phyloP scores from a whole-genome alignment of 495 filamentous ascomycete genomes.

The Annulohypoxylon bovei region DNA sequence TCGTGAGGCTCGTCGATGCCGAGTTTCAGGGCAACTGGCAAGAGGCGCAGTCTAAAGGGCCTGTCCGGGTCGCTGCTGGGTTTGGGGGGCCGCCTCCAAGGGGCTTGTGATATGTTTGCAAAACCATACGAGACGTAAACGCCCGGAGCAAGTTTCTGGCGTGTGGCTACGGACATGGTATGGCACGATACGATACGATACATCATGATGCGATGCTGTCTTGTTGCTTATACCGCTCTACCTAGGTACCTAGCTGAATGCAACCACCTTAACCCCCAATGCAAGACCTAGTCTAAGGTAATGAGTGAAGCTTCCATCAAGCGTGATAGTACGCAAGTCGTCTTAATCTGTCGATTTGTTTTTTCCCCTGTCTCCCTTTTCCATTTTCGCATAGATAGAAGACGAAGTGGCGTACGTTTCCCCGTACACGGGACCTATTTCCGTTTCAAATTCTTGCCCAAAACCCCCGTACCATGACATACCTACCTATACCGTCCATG shows the following conservation, averaged over 20 bases:
- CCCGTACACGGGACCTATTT: not conserved
- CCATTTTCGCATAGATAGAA: not conserved
- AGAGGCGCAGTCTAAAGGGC: constrained; percentile 9
- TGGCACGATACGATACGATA: not conserved
- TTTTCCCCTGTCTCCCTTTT: not conserved
- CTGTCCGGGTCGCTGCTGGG: constrained; percentile 31
- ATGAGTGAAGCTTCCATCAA: constrained; percentile 7
- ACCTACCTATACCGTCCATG: not conserved
- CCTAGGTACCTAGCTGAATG: constrained; percentile 10
- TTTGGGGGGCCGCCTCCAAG: constrained; percentile 33
- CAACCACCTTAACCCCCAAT: not conserved
- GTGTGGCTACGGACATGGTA: too few species aligned
- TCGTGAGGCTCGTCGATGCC: constrained; percentile 46
- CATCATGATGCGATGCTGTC: not conserved
- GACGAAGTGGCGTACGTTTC: constrained; percentile 14
- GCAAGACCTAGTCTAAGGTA: not conserved
- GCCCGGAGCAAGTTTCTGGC: too few species aligned
- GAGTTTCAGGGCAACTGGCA: not conserved
- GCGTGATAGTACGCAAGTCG: not conserved
- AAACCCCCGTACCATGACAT: not conserved
- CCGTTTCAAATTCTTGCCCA: not conserved
- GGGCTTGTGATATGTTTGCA: not conserved
- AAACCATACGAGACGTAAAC: not conserved
- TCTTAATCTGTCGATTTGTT: not conserved
- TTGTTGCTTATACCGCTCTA: constrained; percentile 10